These are phyloP conservation scores for Penicillium sclerotiorum DNA, from an alignment of 2,329 filamentous ascomycete species.

Conservation along the genomic window DNA sequence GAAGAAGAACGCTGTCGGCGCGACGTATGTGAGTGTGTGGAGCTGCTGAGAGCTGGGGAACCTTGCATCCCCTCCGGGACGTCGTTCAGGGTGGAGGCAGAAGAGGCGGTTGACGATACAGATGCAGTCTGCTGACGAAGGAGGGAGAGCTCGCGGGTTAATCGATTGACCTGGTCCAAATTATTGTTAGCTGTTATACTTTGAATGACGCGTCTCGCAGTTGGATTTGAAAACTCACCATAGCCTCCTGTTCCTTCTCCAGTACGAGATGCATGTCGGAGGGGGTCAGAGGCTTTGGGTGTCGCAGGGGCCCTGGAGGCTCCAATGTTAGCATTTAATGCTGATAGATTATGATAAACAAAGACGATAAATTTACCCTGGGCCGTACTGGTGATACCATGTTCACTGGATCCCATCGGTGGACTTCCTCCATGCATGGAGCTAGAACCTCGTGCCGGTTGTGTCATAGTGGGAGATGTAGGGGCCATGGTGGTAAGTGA, in stretches of 20 bases:
- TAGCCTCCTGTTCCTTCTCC: constrained; percentile 93
- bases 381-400: constrained; percentile 40
- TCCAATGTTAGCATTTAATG: not conserved
- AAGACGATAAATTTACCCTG: constrained; percentile 38
- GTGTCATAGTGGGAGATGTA: constrained; percentile 47
- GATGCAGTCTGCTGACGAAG: constrained; percentile 72
- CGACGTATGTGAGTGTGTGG: constrained; percentile 56
- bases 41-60: constrained; percentile 47
- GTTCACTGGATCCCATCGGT: constrained; percentile 32
- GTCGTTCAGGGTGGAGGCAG: constrained; percentile 57
- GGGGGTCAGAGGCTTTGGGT: constrained; percentile 83
- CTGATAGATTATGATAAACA: not conserved
- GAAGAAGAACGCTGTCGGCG: constrained; percentile 61
- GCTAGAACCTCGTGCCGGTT: constrained; percentile 31
- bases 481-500: constrained; percentile 30
- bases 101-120: constrained; percentile 63
- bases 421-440: constrained; percentile 21
- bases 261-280: constrained; percentile 86
- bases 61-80: constrained; percentile 47
- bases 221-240: constrained; percentile 61
- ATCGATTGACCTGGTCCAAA: constrained; percentile 74
- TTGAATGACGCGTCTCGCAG: not conserved
- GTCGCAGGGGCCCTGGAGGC: constrained; percentile 70
- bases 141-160: constrained; percentile 83
- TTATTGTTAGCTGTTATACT: not conserved